A percentile compares a stretch with the other conserved stretches of the same genome.
These are phyloP conservation scores for Borovskyia barvae DNA, from an alignment of 208 protist species.

Conservation along the genomic window DNA sequence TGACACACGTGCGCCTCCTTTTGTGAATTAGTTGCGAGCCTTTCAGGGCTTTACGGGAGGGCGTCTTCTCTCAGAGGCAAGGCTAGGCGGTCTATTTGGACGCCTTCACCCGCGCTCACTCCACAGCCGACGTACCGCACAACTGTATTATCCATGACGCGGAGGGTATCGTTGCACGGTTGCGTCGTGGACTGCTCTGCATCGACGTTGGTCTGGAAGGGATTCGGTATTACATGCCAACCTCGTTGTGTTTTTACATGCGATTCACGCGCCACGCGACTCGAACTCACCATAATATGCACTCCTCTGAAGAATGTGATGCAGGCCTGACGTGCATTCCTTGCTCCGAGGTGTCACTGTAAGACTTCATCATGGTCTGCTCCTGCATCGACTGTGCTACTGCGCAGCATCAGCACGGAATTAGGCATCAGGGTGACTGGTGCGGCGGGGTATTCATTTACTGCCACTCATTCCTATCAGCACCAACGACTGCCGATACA, in stretches of 20 bases:
- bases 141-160: constrained; percentile 12
- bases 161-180: constrained; percentile 12
- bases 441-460: constrained; percentile 18
- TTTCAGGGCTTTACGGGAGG: too few relatives aligned
- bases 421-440: constrained; percentile 18
- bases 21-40: too few relatives aligned
- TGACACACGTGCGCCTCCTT: too few relatives aligned
- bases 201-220: constrained; percentile 11
- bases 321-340: not conserved
- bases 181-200: constrained; percentile 20
- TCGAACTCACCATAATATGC: constrained; percentile 23
- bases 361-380: constrained; percentile 1
- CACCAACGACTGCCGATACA: too few relatives aligned
- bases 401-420: constrained; percentile 28
- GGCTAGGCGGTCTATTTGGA: constrained; percentile 16
- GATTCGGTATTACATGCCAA: not conserved
- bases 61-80: too few relatives aligned
- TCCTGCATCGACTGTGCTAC: constrained; percentile 12
- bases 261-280: constrained; percentile 13
- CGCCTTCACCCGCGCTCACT: constrained; percentile 24
- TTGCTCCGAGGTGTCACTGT: not conserved
- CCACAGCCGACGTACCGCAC: constrained; percentile 17
- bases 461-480: not conserved
- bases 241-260: constrained; percentile 8
- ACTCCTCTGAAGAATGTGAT: not conserved